These are phyloP conservation scores for Jacaranda mimosifolia DNA, from an alignment of 257 asterid genomes.

Conservation along the genomic window DNA sequence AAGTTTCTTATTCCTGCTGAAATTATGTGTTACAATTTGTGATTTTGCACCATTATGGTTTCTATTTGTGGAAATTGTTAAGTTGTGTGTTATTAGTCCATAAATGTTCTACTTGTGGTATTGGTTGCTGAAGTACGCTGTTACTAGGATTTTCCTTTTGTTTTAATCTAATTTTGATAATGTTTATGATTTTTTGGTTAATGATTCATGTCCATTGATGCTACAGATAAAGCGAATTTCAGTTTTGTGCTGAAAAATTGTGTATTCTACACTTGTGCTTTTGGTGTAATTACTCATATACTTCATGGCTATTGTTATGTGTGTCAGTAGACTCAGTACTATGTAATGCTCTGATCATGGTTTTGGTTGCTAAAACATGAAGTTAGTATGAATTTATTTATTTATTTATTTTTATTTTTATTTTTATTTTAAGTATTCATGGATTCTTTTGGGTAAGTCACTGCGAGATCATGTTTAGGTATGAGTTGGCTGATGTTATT, in stretches of 20 bases:
- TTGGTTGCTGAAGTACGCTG: not conserved
- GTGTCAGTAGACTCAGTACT: not conserved
- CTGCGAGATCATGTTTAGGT: not conserved
- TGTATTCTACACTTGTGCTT: not conserved
- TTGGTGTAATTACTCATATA: not conserved
- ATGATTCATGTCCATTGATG: slow-evolving; percentile 7
- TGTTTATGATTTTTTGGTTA: not conserved
- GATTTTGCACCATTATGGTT: not conserved
- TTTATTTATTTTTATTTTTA: too few species aligned
- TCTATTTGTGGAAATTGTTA: slow-evolving; percentile 21
- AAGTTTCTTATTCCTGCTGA: slow-evolving; percentile 10
- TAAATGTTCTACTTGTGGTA: not conserved
- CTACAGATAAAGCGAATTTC: not conserved
- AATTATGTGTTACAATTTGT: not conserved
- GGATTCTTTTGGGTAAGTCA: not conserved
- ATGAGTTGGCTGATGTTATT: slow-evolving; percentile 27
- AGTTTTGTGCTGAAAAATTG: not conserved
- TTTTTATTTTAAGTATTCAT: not conserved
- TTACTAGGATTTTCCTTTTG: not conserved
- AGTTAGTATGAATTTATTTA: too few species aligned
- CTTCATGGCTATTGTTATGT: slow-evolving; percentile 7
- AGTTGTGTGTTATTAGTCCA: not conserved
- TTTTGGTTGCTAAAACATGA: slow-evolving; percentile 28
- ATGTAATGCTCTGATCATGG: slow-evolving; percentile 13
- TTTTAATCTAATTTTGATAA: not conserved